Conservation (phyloP, 768 basidiomycete species). For the Kondoa malvinella region DNA sequence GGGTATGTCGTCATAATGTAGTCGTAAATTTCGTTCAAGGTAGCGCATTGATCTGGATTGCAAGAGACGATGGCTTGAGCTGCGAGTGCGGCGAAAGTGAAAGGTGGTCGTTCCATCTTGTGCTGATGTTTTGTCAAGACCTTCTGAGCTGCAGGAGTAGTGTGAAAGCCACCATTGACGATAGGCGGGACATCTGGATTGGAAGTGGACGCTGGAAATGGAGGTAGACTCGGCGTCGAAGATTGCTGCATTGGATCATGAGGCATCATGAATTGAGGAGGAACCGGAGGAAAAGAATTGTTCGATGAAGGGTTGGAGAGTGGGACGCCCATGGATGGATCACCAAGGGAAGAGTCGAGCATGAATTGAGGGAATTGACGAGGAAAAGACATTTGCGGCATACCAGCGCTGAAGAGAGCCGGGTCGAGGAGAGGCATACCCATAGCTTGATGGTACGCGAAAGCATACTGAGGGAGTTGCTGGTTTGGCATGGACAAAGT, state of each 20-base stretch:
- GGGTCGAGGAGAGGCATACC: background rate
- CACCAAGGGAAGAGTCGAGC: background rate
- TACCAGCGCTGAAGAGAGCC: background rate
- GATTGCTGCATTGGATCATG: background rate
- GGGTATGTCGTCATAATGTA: constrained; percentile 2
- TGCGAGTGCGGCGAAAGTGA: constrained; percentile 1
- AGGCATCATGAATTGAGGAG: background rate
- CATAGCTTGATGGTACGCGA: background rate
- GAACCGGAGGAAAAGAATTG: background rate
- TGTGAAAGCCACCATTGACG: background rate
- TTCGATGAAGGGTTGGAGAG: background rate
- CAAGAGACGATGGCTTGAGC: constrained; percentile 6
- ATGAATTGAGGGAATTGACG: background rate
- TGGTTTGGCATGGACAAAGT: background rate
- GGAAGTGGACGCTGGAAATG: background rate
- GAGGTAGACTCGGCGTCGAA: background rate
- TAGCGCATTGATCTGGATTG: background rate
- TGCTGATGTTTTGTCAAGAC: background rate
- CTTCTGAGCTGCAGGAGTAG: background rate
- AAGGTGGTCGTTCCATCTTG: background rate
- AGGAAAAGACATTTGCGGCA: background rate
- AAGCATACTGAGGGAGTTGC: background rate
- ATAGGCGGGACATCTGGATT: background rate
- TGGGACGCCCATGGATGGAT: background rate
- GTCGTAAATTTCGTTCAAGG: constrained; percentile 6